Conservation (phyloP, 129 eudicot species). For the Flaveria robusta region DNA sequence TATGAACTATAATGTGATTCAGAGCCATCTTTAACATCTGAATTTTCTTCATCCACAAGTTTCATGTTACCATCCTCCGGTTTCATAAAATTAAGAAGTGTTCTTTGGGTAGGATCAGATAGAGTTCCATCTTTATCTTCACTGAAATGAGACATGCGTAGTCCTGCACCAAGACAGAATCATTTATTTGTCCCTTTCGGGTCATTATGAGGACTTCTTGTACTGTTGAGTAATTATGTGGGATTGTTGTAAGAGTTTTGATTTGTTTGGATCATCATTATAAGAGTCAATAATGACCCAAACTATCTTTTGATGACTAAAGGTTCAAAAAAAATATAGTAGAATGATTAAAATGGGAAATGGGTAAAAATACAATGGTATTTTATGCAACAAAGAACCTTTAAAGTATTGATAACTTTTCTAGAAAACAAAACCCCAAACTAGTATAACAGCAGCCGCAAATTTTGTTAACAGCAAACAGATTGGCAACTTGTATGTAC, state of each 20-base stretch:
- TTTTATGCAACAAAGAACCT: background rate
- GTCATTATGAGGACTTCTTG: background rate
- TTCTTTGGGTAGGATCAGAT: conserved; percentile 74
- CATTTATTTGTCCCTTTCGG: background rate
- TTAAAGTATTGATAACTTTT: background rate
- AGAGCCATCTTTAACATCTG: conserved; percentile 31
- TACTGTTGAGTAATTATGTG: background rate
- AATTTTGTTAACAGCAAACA: background rate
- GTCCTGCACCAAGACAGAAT: conserved; percentile 47
- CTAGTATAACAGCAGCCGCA: background rate
- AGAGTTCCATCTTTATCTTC: conserved; percentile 52
- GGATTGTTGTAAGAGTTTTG: background rate
- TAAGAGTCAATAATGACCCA: too few relatives aligned
- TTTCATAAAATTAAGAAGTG: conserved; percentile 60
- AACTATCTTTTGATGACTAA: too few relatives aligned
- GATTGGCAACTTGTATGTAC: background rate
- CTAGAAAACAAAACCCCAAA: background rate
- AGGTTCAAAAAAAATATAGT: background rate
- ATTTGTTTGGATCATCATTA: background rate
- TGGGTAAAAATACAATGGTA: background rate
- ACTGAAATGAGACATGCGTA: conserved; percentile 80
- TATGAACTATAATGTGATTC: conserved; percentile 29
- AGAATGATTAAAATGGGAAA: background rate
- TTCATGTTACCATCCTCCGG: conserved; percentile 40
- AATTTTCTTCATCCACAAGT: conserved; percentile 31